Conservation (phyloP, 345 rosid genomes). For the Rhodomyrtus tomentosa region DNA sequence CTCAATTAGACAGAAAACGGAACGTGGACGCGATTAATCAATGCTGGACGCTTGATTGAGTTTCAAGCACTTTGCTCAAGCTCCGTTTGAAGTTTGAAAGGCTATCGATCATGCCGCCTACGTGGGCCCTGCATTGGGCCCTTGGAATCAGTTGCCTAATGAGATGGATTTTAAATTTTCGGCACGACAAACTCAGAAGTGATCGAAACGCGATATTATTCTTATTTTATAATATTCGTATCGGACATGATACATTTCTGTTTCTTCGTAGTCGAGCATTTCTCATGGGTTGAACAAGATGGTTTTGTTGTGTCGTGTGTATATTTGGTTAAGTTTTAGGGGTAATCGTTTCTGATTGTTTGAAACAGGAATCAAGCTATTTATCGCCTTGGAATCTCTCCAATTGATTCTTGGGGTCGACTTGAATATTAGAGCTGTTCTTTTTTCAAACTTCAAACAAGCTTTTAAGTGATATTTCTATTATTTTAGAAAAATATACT, state of each 20-base stretch:
- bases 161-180: not conserved
- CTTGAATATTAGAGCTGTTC: not conserved
- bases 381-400: not conserved
- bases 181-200: rapidly evolving
- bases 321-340: not conserved
- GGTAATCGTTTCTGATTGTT: not conserved
- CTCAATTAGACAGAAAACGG: not conserved
- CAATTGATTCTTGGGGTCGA: not conserved
- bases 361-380: not conserved
- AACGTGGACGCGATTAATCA: not conserved
- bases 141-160: not conserved
- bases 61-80: not conserved
- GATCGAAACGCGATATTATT: rapidly evolving
- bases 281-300: not conserved
- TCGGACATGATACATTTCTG: not conserved
- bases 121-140: not conserved
- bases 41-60: not conserved
- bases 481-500: not conserved
- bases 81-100: not conserved
- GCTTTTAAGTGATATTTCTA: too few relatives aligned
- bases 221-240: rapidly evolving
- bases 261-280: not conserved
- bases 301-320: not conserved
- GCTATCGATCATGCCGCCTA: not conserved
- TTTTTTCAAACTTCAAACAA: not conserved